Evolutionary conservation across 371 early-diverging fungal species (phyloP).

Genomic region (Conidiobolus incongruus): DNA sequence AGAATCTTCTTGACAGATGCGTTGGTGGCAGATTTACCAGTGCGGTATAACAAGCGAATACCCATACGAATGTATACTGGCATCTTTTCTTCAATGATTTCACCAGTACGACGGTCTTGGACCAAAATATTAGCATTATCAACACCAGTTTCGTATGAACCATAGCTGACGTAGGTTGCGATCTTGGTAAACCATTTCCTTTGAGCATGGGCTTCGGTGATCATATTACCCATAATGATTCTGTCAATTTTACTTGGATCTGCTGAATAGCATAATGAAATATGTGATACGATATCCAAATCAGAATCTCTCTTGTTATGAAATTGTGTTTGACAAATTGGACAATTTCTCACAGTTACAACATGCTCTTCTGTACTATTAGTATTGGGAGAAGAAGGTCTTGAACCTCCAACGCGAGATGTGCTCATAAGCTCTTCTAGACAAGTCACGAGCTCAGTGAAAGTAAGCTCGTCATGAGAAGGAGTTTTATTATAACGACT

Average conservation of each 20-base stretch:
- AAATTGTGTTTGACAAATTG: slow-evolving; percentile 40
- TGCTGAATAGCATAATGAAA: slow-evolving; percentile 42
- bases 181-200: slow-evolving; percentile 63
- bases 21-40: slow-evolving; percentile 14
- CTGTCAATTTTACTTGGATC: slow-evolving; percentile 35
- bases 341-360: slow-evolving; percentile 33
- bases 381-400: no score
- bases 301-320: slow-evolving; percentile 27
- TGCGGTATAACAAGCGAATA: slow-evolving; percentile 53
- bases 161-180: slow-evolving; percentile 47
- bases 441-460: slow-evolving; percentile 33
- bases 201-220: slow-evolving; percentile 51
- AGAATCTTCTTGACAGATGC: slow-evolving; percentile 13
- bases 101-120: slow-evolving; percentile 46
- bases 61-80: slow-evolving; percentile 64
- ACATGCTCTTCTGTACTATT: slow-evolving; percentile 8
- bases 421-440: slow-evolving; percentile 20
- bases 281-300: slow-evolving; percentile 55
- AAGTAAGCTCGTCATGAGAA: slow-evolving; percentile 27
- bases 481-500: slow-evolving; percentile 24
- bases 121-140: slow-evolving; percentile 59
- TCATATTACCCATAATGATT: slow-evolving; percentile 50
- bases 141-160: slow-evolving; percentile 42
- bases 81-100: slow-evolving; percentile 60
- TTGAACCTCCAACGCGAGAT: no score